These are phyloP conservation scores for Termitomyces sp. DNA, from an alignment of 768 basidiomycete species.

Conservation along the genomic window DNA sequence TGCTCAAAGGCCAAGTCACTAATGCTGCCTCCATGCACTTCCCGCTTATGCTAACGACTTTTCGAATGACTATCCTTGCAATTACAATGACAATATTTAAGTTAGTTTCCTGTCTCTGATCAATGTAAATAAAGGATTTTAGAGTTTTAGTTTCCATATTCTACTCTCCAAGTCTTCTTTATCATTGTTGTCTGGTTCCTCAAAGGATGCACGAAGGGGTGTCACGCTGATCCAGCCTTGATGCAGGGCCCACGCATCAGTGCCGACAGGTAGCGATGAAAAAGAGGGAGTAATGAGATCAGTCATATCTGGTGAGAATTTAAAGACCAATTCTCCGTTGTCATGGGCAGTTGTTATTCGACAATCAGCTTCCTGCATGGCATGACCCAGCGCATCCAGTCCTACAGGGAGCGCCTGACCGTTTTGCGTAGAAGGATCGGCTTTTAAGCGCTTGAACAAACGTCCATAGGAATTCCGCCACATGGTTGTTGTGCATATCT, in stretches of 20 bases:
- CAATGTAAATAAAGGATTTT: constrained; percentile 12
- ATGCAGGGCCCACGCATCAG: constrained; percentile 78
- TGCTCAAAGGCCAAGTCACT: constrained; percentile 32
- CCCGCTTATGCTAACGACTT: not conserved
- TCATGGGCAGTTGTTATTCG: constrained; percentile 10
- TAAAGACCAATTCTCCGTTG: constrained; percentile 52
- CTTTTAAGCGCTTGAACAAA: constrained; percentile 59
- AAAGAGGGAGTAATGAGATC: constrained; percentile 57
- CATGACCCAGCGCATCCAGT: constrained; percentile 32
- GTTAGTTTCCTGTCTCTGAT: not conserved
- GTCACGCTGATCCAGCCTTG: constrained; percentile 73
- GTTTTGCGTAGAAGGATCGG: constrained; percentile 7
- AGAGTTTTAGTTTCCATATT: constrained; percentile 58
- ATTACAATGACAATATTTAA: not conserved
- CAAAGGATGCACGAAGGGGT: constrained; percentile 71
- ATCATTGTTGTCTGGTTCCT: constrained; percentile 42
- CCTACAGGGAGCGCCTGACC: constrained; percentile 30
- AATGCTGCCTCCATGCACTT: constrained; percentile 1
- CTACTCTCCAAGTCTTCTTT: constrained; percentile 30
- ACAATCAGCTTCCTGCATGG: not conserved
- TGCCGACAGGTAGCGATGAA: constrained; percentile 62
- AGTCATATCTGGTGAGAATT: constrained; percentile 67
- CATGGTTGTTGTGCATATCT: constrained; percentile 75
- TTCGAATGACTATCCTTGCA: not conserved
- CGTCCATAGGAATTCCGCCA: constrained; percentile 85